Conservation (phyloP, 306 rosid species). For the Rosa lucieae region DNA sequence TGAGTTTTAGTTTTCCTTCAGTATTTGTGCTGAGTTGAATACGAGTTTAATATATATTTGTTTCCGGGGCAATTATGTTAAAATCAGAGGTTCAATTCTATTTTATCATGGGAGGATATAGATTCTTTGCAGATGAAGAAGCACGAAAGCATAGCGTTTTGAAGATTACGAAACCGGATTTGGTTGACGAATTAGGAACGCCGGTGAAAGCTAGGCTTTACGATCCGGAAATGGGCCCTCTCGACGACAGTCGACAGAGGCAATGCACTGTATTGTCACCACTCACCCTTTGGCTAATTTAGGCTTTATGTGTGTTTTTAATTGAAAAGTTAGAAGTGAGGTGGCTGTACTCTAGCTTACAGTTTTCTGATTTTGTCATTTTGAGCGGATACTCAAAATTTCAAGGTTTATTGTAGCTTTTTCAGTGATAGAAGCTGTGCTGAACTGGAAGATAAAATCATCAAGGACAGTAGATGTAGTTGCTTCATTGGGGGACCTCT, state of each 20-base stretch:
- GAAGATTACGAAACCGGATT: conserved; percentile 45
- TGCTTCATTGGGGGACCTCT: no score
- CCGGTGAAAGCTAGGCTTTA: conserved; percentile 68
- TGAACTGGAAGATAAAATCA: no score
- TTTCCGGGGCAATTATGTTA: no score
- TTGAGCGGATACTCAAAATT: no score
- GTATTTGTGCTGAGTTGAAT: background rate
- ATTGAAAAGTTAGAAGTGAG: no score
- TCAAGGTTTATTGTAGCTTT: no score
- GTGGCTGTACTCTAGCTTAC: no score
- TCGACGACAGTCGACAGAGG: conserved; percentile 46
- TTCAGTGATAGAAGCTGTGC: no score
- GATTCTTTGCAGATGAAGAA: conserved; percentile 64
- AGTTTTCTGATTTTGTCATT: no score
- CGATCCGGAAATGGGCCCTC: conserved; percentile 80
- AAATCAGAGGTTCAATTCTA: background rate
- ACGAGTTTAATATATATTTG: no score
- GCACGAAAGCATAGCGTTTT: conserved; percentile 50
- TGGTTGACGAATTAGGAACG: conserved; percentile 34
- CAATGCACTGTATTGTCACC: conserved; percentile 36
- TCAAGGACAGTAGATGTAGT: no score
- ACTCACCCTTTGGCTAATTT: background rate
- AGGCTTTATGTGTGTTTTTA: no score
- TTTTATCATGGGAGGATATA: conserved; percentile 41
- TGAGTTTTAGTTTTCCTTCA: background rate